Evolutionary conservation across 1,139 yeast genomes (phyloP).

Genomic region (Pneumocystis jirovecii): DNA sequence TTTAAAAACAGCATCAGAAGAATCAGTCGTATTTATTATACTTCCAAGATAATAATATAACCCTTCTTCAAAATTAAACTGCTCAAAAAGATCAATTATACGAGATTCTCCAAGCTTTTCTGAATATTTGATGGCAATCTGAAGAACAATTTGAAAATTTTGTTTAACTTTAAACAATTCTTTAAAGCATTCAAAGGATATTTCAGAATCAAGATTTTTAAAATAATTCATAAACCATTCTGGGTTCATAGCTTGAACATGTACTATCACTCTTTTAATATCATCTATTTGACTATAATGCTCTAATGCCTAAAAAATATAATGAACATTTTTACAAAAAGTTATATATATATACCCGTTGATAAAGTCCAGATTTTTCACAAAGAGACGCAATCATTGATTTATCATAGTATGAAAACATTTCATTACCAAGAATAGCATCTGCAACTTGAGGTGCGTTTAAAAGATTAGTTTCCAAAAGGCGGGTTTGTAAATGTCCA

Average conservation of each 20-base stretch:
- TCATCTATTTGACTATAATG: conserved; percentile 90
- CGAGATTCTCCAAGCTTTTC: conserved; percentile 80
- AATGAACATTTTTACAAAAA: background rate
- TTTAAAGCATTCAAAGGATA: conserved; percentile 71
- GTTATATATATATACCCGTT: conserved; percentile 23
- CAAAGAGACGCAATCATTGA: conserved; percentile 82
- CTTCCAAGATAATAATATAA: conserved; percentile 85
- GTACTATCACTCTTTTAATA: conserved; percentile 84
- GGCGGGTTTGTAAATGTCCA: conserved; percentile 89
- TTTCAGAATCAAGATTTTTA: conserved; percentile 89
- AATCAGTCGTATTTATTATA: conserved; percentile 84
- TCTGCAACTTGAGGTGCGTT: conserved; percentile 99
- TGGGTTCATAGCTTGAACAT: conserved; percentile 69
- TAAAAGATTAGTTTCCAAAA: conserved; percentile 78
- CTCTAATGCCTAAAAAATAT: conserved; percentile 57
- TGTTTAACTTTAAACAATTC: conserved; percentile 75
- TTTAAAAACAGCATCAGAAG: conserved; percentile 88
- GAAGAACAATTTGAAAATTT: conserved; percentile 84
- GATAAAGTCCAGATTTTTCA: conserved; percentile 86
- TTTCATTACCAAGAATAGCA: conserved; percentile 88
- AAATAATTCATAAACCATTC: conserved; percentile 91
- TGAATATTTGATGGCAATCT: conserved; percentile 91
- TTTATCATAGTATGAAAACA: conserved; percentile 91
- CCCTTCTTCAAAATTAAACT: conserved; percentile 83
- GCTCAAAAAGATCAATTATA: conserved; percentile 82